Conservation (phyloP, 371 early-diverging fungal genomes). For the Smittium culicis region DNA sequence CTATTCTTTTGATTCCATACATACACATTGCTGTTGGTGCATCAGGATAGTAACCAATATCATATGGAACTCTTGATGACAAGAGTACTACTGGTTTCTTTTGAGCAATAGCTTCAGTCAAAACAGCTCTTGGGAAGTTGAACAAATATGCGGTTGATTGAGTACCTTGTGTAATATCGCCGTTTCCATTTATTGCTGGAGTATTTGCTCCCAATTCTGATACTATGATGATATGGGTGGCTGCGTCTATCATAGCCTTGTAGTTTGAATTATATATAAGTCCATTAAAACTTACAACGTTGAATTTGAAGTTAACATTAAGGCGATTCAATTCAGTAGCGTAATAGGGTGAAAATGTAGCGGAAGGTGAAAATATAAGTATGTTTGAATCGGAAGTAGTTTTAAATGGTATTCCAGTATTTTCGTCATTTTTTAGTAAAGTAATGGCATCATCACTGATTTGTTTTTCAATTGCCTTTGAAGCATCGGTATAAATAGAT, state of each 20-base stretch:
- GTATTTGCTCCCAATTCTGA: not conserved
- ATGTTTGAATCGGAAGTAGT: not conserved
- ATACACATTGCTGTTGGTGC: not conserved
- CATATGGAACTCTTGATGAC: slow-evolving; percentile 9
- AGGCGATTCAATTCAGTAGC: not conserved
- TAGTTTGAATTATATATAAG: not conserved
- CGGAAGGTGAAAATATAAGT: not conserved
- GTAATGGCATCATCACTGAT: slow-evolving; percentile 4
- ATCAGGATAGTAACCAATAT: slow-evolving; percentile 1
- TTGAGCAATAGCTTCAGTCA: not conserved
- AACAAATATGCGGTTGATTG: not conserved
- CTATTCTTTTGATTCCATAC: slow-evolving; percentile 10
- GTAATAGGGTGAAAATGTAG: not conserved
- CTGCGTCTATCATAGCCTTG: not conserved
- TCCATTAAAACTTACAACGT: not conserved
- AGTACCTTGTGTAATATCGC: not conserved
- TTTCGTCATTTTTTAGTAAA: slow-evolving; percentile 8
- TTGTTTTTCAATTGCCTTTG: not conserved
- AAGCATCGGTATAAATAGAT: not conserved
- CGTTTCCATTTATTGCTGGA: slow-evolving; percentile 4
- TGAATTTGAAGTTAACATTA: not conserved
- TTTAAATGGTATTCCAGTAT: slow-evolving; percentile 9
- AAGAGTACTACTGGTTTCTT: not conserved
- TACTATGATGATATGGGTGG: slow-evolving; percentile 7
- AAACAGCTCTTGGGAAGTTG: not conserved